Percentiles rank a stretch among this genome's conserved stretches.
Evolutionary conservation across 148 eudicot species (phyloP).

Genomic region (Nepenthes mirabilis): DNA sequence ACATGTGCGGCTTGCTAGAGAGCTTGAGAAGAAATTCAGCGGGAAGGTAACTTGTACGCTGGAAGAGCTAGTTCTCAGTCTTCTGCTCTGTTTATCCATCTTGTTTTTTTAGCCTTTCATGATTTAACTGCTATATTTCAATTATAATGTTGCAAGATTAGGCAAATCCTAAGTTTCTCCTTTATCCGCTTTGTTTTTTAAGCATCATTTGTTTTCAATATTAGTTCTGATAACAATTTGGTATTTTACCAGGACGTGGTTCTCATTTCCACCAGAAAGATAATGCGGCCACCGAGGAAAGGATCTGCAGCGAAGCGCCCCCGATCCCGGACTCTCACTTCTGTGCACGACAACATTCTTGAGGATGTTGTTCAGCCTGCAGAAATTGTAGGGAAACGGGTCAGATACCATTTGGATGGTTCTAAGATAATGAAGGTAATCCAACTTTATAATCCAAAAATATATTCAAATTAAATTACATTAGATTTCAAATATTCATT

Average conservation of each 20-base stretch:
- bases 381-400: conserved; percentile 80
- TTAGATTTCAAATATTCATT: no score
- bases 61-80: neutral
- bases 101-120: neutral
- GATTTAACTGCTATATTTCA: no score
- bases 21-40: conserved; percentile 90
- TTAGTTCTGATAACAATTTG: no score
- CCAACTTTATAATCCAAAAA: neutral
- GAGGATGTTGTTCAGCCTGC: conserved; percentile 88
- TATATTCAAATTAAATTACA: no score
- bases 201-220: no score
- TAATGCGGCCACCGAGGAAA: conserved; percentile 80
- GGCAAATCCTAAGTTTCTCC: no score
- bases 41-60: conserved; percentile 45
- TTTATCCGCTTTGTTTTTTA: no score
- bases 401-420: conserved; percentile 70
- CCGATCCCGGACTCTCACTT: conserved; percentile 64
- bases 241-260: conserved; percentile 53
- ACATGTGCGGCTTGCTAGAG: conserved; percentile 58
- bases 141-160: no score
- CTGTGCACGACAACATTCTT: conserved; percentile 73
- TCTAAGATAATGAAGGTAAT: conserved; percentile 71
- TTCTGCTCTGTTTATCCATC: neutral
- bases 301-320: conserved; percentile 80
- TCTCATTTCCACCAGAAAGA: conserved; percentile 67